phyloP scores from a whole-genome alignment of 371 early-diverging fungal genomes.

The Mortierella sp. region DNA sequence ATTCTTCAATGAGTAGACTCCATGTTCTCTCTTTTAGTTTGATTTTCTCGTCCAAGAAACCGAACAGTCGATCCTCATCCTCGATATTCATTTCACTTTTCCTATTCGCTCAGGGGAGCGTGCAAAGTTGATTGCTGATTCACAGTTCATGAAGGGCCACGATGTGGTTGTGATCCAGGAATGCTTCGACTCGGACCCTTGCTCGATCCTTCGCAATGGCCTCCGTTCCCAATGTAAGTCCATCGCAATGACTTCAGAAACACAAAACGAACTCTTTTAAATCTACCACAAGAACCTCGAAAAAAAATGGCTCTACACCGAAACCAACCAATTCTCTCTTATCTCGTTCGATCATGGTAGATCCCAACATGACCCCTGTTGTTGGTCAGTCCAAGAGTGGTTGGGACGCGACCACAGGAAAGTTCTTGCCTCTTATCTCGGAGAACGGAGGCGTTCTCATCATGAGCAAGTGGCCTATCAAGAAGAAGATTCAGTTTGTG shows the following conservation, averaged over 20 bases:
- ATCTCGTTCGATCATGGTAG: constrained; percentile 14
- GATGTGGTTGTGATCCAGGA: constrained; percentile 41
- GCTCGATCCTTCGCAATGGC: constrained; percentile 13
- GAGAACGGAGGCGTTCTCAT: constrained; percentile 47
- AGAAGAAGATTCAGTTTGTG: constrained; percentile 35
- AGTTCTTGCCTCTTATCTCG: constrained; percentile 14
- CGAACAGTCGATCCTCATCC: neutral
- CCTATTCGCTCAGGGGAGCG: constrained; percentile 16
- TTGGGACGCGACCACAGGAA: constrained; percentile 48
- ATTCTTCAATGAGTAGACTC: neutral
- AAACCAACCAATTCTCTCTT: too few relatives aligned
- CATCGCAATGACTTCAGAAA: too few relatives aligned
- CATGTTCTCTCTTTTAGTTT: too few relatives aligned
- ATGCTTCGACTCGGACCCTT: constrained; percentile 28
- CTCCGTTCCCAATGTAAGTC: constrained; percentile 40
- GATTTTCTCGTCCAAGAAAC: neutral
- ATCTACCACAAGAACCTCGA: too few relatives aligned
- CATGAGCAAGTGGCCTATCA: constrained; percentile 50
- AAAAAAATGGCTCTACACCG: too few relatives aligned
- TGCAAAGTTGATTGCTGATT: constrained; percentile 24
- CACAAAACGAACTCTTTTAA: too few relatives aligned
- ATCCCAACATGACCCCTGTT: constrained; percentile 42
- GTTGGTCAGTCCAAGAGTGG: constrained; percentile 43
- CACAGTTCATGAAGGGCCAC: constrained; percentile 41
- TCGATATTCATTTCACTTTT: neutral